Evolutionary conservation across 1,284 basidiomycete genomes (phyloP).

Genomic region (Trichosporon faecale): DNA sequence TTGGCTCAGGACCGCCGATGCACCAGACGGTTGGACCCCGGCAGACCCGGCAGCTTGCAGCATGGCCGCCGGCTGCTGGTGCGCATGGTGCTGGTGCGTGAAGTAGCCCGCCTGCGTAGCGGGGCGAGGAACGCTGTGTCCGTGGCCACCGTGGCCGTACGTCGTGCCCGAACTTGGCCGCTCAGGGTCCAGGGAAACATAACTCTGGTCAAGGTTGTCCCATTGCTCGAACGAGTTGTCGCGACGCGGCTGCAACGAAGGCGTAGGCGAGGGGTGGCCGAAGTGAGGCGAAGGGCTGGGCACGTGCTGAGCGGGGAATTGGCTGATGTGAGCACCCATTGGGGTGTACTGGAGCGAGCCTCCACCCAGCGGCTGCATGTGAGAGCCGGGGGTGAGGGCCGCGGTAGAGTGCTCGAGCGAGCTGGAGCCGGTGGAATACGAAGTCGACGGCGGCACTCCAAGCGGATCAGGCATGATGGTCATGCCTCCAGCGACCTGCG

Average conservation of each 20-base stretch:
- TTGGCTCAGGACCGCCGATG: not conserved
- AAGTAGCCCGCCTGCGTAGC: not conserved
- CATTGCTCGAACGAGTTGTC: constrained; percentile 1
- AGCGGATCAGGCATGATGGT: not conserved
- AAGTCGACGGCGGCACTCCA: not conserved
- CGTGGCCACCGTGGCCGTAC: not conserved
- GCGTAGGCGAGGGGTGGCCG: not conserved
- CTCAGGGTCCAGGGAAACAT: not conserved
- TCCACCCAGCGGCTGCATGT: not conserved
- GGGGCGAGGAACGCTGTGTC: not conserved
- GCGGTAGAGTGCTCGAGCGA: not conserved
- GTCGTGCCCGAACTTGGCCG: not conserved
- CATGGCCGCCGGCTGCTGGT: not conserved
- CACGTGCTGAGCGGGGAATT: not conserved
- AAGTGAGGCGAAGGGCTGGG: not conserved
- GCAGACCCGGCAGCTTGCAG: not conserved
- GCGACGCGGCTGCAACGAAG: not conserved
- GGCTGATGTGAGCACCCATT: constrained; percentile 2
- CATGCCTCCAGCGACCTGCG: not conserved
- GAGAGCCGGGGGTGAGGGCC: not conserved
- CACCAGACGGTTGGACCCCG: not conserved
- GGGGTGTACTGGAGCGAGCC: not conserved
- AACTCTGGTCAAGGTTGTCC: not conserved
- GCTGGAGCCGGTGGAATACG: not conserved
- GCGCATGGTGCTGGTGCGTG: not conserved